phyloP scores from a whole-genome alignment of 1,284 basidiomycete species.

The Sanguinoderma infundibulare region DNA sequence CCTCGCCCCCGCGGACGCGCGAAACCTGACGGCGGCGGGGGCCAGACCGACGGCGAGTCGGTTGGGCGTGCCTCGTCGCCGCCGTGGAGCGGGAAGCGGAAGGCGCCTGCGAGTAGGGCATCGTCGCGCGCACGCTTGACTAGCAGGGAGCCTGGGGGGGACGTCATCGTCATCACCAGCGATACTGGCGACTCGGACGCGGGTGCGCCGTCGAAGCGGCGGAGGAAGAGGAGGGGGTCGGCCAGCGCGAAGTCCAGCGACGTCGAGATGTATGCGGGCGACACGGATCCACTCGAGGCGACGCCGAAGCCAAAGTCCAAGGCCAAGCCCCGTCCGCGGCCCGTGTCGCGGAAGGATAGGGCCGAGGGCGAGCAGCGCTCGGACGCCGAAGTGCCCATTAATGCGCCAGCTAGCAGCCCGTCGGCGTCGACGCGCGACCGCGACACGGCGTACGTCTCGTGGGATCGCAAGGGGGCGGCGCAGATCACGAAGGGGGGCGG shows the following conservation, averaged over 20 bases:
- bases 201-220: conserved; percentile 4
- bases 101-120: conserved; percentile 2
- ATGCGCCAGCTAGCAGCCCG: too few relatives aligned
- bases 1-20: conserved; percentile 11
- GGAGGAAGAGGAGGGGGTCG: background rate
- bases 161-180: conserved; percentile 17
- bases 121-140: conserved; percentile 5
- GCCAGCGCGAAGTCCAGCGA: conserved; percentile 10
- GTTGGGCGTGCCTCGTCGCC: conserved; percentile 1
- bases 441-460: background rate
- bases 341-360: background rate
- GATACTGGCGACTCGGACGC: conserved; percentile 17
- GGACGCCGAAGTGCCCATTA: background rate
- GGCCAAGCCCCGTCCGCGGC: conserved; percentile 16
- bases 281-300: background rate
- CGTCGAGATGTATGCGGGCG: background rate
- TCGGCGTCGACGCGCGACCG: background rate
- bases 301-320: conserved; percentile 15
- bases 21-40: background rate
- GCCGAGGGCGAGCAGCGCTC: background rate
- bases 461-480: background rate
- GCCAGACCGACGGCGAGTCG: conserved; percentile 12
- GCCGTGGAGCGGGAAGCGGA: conserved; percentile 9
- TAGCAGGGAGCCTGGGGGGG: conserved; percentile 1
- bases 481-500: background rate